These are phyloP conservation scores for Beauveria caledonica DNA, from an alignment of 2,329 filamentous ascomycete species.

Conservation along the genomic window DNA sequence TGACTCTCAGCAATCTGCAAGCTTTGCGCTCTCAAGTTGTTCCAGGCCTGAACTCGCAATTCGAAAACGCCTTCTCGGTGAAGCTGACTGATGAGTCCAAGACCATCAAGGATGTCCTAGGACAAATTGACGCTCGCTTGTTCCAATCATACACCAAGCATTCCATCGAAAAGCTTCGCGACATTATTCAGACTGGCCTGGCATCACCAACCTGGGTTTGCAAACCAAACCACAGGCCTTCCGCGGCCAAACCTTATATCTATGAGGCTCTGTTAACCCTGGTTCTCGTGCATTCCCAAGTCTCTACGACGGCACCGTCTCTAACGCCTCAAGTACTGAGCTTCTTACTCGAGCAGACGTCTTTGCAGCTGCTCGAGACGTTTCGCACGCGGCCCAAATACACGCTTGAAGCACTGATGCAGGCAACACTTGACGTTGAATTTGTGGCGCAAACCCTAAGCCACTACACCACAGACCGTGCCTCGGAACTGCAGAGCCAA, in stretches of 20 bases:
- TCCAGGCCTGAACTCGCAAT: constrained; percentile 81
- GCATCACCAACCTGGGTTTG: constrained; percentile 65
- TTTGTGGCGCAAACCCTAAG: constrained; percentile 91
- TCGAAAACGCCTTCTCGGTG: constrained; percentile 88
- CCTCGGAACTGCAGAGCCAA: constrained; percentile 73
- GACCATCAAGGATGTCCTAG: constrained; percentile 81
- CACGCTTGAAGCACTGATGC: constrained; percentile 77
- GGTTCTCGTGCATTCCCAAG: constrained; percentile 86
- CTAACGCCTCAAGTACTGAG: constrained; percentile 77
- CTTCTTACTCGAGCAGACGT: constrained; percentile 76
- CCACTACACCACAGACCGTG: constrained; percentile 78
- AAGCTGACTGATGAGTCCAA: constrained; percentile 91
- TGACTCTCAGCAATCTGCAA: constrained; percentile 89
- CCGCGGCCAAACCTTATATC: constrained; percentile 77
- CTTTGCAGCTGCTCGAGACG: constrained; percentile 68
- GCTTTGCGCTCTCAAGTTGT: constrained; percentile 74
- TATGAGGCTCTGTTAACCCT: constrained; percentile 79
- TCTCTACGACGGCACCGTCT: constrained; percentile 67
- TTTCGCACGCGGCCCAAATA: constrained; percentile 64
- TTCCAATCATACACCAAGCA: constrained; percentile 90
- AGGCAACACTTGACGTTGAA: constrained; percentile 94
- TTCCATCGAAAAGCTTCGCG: constrained; percentile 57
- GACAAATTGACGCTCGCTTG: constrained; percentile 81
- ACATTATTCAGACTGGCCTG: constrained; percentile 67
- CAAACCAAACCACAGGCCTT: constrained; percentile 46